Conservation (phyloP, 176 grass and related monocot species). For the Oryza glaberrima region DNA sequence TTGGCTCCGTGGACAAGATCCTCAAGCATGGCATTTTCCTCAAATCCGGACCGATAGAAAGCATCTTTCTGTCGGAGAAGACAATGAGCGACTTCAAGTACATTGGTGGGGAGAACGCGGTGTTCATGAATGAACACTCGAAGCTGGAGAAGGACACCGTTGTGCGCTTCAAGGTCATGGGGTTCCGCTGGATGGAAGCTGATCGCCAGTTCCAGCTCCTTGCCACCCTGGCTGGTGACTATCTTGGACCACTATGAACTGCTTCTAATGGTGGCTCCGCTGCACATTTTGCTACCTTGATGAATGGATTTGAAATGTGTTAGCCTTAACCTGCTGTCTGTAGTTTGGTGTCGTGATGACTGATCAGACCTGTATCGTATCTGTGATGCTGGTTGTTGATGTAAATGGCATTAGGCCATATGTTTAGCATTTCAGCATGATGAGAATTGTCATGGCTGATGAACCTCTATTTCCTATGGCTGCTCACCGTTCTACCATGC, state of each 20-base stretch:
- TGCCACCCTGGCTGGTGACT: slow-evolving; percentile 79
- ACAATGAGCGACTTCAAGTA: slow-evolving; percentile 75
- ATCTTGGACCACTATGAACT: slow-evolving; percentile 80
- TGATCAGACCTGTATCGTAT: not conserved
- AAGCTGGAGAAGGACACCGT: slow-evolving; percentile 80
- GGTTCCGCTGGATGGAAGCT: slow-evolving; percentile 84
- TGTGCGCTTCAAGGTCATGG: slow-evolving; percentile 84
- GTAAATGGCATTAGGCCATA: not conserved
- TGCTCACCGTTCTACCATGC: not conserved
- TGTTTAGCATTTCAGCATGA: not conserved
- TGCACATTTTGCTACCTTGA: slow-evolving; percentile 33
- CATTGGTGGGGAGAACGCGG: slow-evolving; percentile 72
- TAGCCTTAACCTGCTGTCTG: slow-evolving; percentile 7
- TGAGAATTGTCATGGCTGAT: slow-evolving; percentile 31
- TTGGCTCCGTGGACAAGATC: slow-evolving; percentile 73
- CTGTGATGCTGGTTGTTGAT: slow-evolving; percentile 10
- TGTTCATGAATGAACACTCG: slow-evolving; percentile 75
- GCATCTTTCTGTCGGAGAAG: slow-evolving; percentile 82
- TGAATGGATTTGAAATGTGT: not conserved
- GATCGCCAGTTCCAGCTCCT: slow-evolving; percentile 87
- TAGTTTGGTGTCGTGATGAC: not conserved
- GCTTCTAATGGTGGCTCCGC: not conserved
- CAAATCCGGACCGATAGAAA: slow-evolving; percentile 77
- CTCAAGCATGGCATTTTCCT: slow-evolving; percentile 89
- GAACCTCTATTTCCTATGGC: not conserved